phyloP scores from a whole-genome alignment of 805 yeast genomes.

The Ogataea nakhonphanomensis region DNA sequence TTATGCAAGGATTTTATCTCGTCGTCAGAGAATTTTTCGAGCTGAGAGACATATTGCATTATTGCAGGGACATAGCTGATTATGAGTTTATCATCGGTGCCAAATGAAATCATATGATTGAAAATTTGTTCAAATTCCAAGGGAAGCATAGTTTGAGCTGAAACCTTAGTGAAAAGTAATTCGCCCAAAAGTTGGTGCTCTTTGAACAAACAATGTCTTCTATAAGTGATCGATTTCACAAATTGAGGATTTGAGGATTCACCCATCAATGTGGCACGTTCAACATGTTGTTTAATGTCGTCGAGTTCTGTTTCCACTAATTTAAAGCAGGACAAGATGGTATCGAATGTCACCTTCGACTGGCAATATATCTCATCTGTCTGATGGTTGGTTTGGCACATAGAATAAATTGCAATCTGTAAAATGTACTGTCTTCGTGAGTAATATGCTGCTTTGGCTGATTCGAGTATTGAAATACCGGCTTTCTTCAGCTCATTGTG shows the following conservation, averaged over 20 bases:
- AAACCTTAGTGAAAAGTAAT: conserved; percentile 44
- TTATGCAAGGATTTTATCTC: conserved; percentile 40
- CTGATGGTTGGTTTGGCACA: conserved; percentile 22
- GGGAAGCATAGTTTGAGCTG: conserved; percentile 20
- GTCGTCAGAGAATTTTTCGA: conserved; percentile 34
- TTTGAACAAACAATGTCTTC: conserved; percentile 57
- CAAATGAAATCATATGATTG: conserved; percentile 44
- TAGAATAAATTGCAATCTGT: conserved; percentile 51
- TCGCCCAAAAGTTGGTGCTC: conserved; percentile 74
- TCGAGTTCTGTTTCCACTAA: conserved; percentile 54
- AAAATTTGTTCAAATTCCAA: conserved; percentile 36
- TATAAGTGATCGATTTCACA: conserved; percentile 48
- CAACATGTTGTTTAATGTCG: conserved; percentile 49
- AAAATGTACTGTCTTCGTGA: conserved; percentile 70
- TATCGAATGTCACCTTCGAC: conserved; percentile 28
- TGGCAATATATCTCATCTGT: not conserved
- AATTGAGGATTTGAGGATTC: conserved; percentile 42
- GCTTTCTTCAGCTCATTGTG: conserved; percentile 33
- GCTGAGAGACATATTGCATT: conserved; percentile 41
- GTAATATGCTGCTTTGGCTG: conserved; percentile 67
- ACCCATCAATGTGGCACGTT: conserved; percentile 53
- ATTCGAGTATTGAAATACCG: conserved; percentile 50
- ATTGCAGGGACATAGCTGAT: conserved; percentile 63
- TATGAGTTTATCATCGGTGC: conserved; percentile 59
- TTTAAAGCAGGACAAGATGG: conserved; percentile 52